Evolutionary conservation across 306 rosid genomes (phyloP).

Genomic region (Vigna reflexopilosa): DNA sequence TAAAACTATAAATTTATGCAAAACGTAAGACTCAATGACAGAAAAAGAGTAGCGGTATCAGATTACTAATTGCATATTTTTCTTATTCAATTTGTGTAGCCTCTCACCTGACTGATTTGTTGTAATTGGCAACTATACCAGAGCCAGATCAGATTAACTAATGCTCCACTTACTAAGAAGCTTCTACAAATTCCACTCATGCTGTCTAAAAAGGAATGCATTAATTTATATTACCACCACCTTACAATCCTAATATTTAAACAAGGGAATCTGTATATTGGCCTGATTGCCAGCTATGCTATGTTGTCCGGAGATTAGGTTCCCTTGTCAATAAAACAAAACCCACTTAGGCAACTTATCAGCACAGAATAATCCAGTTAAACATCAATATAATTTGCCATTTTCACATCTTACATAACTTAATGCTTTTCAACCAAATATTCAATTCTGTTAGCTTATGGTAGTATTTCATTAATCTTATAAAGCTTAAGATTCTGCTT

Average conservation of each 20-base stretch:
- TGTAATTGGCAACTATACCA: not conserved
- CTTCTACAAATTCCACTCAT: not conserved
- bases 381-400: conserved; percentile 31
- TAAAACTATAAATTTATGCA: not conserved
- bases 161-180: not conserved
- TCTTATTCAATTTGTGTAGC: not conserved
- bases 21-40: not conserved
- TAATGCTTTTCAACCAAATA: not conserved
- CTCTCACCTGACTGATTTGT: not conserved
- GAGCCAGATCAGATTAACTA: not conserved
- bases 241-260: conserved; percentile 14
- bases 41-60: not conserved
- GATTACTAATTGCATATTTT: not conserved
- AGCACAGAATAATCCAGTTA: conserved; percentile 39
- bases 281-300: conserved; percentile 29
- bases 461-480: not conserved
- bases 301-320: conserved; percentile 2
- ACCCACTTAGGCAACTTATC: not conserved
- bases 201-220: not conserved
- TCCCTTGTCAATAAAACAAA: conserved; percentile 6
- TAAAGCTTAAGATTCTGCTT: not conserved
- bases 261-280: conserved; percentile 13
- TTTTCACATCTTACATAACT: not conserved
- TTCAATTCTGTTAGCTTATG: not conserved
- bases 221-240: conserved; percentile 3